phyloP scores from a whole-genome alignment of 257 asterid species.

The Nicotiana attenuata region DNA sequence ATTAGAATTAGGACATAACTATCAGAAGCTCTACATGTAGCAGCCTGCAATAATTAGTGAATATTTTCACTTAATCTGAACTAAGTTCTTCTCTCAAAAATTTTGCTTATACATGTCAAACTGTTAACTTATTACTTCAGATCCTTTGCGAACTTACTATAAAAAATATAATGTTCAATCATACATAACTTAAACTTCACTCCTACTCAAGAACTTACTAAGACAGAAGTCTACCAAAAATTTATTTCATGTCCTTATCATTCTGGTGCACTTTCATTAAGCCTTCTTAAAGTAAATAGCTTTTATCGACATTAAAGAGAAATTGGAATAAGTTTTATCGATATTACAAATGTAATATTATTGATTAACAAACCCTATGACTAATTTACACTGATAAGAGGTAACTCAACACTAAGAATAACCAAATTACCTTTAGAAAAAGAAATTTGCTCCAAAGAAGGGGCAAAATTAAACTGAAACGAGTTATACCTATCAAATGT shows the following conservation, averaged over 20 bases:
- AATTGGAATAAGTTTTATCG: no score
- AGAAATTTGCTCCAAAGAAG: no score
- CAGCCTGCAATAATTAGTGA: not conserved
- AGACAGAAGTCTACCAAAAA: conserved; percentile 20
- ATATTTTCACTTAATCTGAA: not conserved
- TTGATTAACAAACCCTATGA: no score
- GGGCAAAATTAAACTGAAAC: no score
- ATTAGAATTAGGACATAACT: not conserved
- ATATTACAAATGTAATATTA: no score
- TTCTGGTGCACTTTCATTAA: conserved; percentile 22
- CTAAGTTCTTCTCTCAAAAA: not conserved
- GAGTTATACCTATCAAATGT: no score
- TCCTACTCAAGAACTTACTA: conserved; percentile 48
- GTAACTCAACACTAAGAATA: no score
- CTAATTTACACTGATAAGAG: no score
- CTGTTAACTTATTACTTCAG: not conserved
- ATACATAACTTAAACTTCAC: conserved; percentile 59
- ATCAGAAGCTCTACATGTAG: not conserved
- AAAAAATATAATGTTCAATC: no score
- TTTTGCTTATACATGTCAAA: not conserved
- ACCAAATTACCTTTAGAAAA: no score
- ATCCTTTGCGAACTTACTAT: not conserved
- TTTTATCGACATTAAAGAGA: no score
- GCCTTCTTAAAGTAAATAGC: not conserved
- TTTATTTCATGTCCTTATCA: conserved; percentile 23